phyloP scores from a whole-genome alignment of 192 early-diverging fungal species.

The Dissophora ornata region DNA sequence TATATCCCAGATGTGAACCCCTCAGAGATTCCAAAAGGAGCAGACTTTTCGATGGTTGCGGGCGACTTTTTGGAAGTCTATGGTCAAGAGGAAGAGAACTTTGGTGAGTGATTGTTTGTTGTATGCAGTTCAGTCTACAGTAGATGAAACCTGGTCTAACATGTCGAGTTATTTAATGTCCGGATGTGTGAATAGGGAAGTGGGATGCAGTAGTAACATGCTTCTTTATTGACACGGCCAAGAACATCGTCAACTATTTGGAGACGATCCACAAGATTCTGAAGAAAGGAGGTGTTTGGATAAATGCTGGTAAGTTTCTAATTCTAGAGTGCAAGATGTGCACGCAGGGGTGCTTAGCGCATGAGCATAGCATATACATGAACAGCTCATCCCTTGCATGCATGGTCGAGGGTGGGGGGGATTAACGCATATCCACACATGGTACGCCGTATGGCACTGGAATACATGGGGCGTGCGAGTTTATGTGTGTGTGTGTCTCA shows the following conservation, averaged over 20 bases:
- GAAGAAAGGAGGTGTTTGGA: slow-evolving; percentile 84
- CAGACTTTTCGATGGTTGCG: slow-evolving; percentile 95
- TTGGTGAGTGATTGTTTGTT: slow-evolving; percentile 52
- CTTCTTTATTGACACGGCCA: slow-evolving; percentile 98
- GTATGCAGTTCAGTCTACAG: not conserved
- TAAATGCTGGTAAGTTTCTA: slow-evolving; percentile 73
- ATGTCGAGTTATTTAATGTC: too few relatives aligned
- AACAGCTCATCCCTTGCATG: too few relatives aligned
- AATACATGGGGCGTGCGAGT: too few relatives aligned
- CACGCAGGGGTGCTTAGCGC: too few relatives aligned
- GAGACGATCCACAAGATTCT: slow-evolving; percentile 83
- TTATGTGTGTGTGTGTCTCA: too few relatives aligned
- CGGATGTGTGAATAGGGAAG: slow-evolving; percentile 41
- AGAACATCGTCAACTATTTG: slow-evolving; percentile 90
- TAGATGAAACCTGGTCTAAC: too few relatives aligned
- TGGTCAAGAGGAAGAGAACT: slow-evolving; percentile 62
- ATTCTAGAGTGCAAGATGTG: too few relatives aligned
- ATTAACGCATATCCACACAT: too few relatives aligned
- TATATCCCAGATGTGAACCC: slow-evolving; percentile 88
- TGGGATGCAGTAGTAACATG: slow-evolving; percentile 96
- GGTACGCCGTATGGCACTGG: too few relatives aligned
- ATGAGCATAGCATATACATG: too few relatives aligned
- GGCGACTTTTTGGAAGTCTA: slow-evolving; percentile 98
- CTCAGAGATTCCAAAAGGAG: slow-evolving; percentile 67
- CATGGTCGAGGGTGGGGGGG: too few relatives aligned